phyloP scores from a whole-genome alignment of 1,284 basidiomycete genomes.

The Cystobasidium slooffiae region DNA sequence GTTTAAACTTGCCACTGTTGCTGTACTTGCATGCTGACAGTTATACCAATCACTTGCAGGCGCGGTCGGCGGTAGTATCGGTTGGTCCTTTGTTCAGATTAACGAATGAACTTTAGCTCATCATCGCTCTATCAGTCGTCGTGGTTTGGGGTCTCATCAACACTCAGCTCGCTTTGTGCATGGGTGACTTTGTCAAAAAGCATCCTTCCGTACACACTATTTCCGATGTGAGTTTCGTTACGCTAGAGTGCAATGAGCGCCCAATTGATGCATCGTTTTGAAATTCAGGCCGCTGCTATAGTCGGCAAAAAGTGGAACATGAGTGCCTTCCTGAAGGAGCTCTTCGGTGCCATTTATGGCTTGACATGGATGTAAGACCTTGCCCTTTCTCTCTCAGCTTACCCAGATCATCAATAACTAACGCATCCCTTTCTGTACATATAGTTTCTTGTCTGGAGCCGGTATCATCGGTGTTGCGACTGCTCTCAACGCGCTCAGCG shows the following conservation, averaged over 20 bases:
- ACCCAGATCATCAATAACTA: not conserved
- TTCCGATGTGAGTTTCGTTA: slow-evolving; percentile 18
- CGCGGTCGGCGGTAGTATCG: not conserved
- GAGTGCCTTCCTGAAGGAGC: not conserved
- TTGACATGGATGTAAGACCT: slow-evolving; percentile 16
- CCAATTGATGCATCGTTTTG: not conserved
- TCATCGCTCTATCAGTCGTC: slow-evolving; percentile 42
- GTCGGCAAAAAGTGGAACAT: slow-evolving; percentile 7
- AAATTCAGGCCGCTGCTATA: not conserved
- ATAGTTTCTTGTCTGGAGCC: slow-evolving; percentile 46
- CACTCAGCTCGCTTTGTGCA: slow-evolving; percentile 30
- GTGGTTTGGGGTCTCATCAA: slow-evolving; percentile 38
- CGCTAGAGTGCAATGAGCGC: not conserved
- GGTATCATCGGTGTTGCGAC: slow-evolving; percentile 55
- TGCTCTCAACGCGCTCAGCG: slow-evolving; percentile 57
- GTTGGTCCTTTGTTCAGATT: not conserved
- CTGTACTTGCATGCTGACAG: not conserved
- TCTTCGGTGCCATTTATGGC: slow-evolving; percentile 1
- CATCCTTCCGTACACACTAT: slow-evolving; percentile 41
- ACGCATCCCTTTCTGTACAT: not conserved
- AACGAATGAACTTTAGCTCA: slow-evolving; percentile 6
- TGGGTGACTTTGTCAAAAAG: slow-evolving; percentile 36
- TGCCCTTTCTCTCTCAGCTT: not conserved
- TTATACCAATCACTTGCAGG: not conserved
- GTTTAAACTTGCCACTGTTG: not conserved